Evolutionary conservation across 495 filamentous ascomycete species (phyloP), one percentile per base, ranked within the genome.

Genomic region (Chaetomidium leptoderma): DNA sequence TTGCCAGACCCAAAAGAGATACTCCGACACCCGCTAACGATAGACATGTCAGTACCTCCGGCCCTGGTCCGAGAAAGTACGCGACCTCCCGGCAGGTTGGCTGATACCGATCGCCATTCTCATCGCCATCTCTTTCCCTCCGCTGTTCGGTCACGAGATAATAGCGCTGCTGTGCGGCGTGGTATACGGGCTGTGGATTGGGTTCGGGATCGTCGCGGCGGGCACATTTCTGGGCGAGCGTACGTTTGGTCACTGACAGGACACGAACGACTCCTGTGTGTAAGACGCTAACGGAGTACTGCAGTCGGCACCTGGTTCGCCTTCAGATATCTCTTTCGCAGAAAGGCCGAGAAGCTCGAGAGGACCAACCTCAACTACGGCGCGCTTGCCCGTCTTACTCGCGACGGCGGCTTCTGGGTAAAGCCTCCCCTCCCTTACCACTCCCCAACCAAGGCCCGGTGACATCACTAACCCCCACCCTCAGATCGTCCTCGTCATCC

Each of bases 141-240:
- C 69, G 4, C 61, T 71, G 0, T 71, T 71, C 56, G 69, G 69
- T 16, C 69, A 71, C 53, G 69, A 71, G 37, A 56, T 71, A 21
- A 49, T 71, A 39, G 64, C 62, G 5, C 57, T 71, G 7, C 57
- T 71, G 9, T 68, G 67, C 58, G 69, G 69, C 53, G 63, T 71
- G 14, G 64, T 69, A 26, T 71, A 71, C 56, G 66, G 66, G 14
- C 58, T 71, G 13, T 62, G 65, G 52, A 60, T 67, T 4, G 69
- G 66, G 9, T 62, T 71, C 23, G 66, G 58, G 16, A 65, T 71
- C 39, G 65, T 69, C 5, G 67, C 64, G n/a, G 67, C 66, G 0
- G 69, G 69, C 11, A 64, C 69, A 7, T 65, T 71, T 42, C 32
- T 71, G 11, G 69, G 69, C 32, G 69, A 71, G 47, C 55, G 52